Conservation (phyloP, 2,329 filamentous ascomycete species). For the Curvularia spicifera region DNA sequence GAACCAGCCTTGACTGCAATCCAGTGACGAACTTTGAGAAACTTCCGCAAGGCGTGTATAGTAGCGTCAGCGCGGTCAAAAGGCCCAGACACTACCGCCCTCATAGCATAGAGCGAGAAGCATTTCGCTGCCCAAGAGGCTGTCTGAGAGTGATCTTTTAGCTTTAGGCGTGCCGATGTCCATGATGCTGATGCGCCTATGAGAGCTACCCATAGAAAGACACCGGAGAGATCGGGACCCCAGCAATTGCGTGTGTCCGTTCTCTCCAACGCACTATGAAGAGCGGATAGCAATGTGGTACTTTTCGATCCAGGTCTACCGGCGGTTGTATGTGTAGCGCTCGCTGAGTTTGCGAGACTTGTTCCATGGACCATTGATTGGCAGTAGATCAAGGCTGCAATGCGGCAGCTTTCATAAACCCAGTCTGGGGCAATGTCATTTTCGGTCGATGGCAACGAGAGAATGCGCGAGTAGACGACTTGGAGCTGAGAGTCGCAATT, state of each 20-base stretch:
- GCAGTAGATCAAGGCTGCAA: constrained; percentile 43
- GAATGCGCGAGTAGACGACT: constrained; percentile 33
- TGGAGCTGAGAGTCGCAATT: constrained; percentile 34
- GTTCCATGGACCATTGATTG: constrained; percentile 37
- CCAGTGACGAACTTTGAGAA: constrained; percentile 33
- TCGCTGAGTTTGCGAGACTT: constrained; percentile 34
- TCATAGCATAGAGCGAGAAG: constrained; percentile 40
- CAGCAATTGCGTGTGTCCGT: constrained; percentile 35
- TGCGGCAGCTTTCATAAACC: constrained; percentile 41
- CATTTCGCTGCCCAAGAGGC: constrained; percentile 38
- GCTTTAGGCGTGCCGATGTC: constrained; percentile 14
- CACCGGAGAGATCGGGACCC: constrained; percentile 33
- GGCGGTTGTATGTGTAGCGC: constrained; percentile 22
- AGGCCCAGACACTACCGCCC: constrained; percentile 23
- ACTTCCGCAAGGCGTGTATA: constrained; percentile 34
- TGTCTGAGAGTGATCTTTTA: constrained; percentile 14
- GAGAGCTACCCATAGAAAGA: constrained; percentile 43
- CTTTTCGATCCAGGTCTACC: constrained; percentile 11
- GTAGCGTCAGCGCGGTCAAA: constrained; percentile 32
- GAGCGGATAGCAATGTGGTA: constrained; percentile 29
- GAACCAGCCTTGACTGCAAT: constrained; percentile 25
- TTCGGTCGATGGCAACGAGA: constrained; percentile 23
- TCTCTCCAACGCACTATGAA: constrained; percentile 32
- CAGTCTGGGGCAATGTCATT: constrained; percentile 30
- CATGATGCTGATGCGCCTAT: constrained; percentile 40